Base-by-base conservation (phyloP, 2,329 filamentous ascomycete species). In the Chaetothyriales sp. region DNA sequence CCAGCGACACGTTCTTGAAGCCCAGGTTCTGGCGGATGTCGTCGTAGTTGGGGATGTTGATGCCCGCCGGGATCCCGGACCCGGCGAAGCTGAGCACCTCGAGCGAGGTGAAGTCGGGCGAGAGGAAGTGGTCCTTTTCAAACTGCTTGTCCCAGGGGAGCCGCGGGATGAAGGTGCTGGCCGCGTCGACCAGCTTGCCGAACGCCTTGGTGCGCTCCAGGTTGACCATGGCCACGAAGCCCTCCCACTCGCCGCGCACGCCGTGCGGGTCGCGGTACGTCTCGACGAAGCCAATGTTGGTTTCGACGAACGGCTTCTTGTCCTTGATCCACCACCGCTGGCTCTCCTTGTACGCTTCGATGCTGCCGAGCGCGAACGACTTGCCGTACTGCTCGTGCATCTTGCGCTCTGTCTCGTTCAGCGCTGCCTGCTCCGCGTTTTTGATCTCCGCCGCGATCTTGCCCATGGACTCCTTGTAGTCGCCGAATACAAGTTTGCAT, bases 51-150 rank as follows among this genome's bases (percentile, higher is more conserved):
- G 73, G 73, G 15, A 58, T 58, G 51, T 76, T 78, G 61, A 77
- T 77, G 22, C 77, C 77, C 12, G 76, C 77, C 18, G 78, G 78
- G 46, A 81, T 79, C 52, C 77, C 78, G 49, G 73, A 77, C 7
- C 77, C 76, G 19, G 78, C 76, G 60, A 95, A 95, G 0, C 84
- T 87, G 54, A 95, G 69, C 2, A 95, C 88, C 66, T 98, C 92
- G 1, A 96, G 75, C 8, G 85, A 92, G 0, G 92, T 96, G 64
- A 98, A 98, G 65, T 98, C 92, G 0, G 92, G 92, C 49, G 86
- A 90, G 36, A 94, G 70, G 68, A 98, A 98, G 62, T 84, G 88
- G 71, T 95, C 89, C 68, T 96, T 96, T 65, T 98, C 92, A 58
- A 96, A 98, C 0, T 86, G 84, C 46, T 78, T 77, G 36, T 74